Evolutionary conservation across 371 early-diverging fungal species (phyloP).

Genomic region (Mortierella sp.): DNA sequence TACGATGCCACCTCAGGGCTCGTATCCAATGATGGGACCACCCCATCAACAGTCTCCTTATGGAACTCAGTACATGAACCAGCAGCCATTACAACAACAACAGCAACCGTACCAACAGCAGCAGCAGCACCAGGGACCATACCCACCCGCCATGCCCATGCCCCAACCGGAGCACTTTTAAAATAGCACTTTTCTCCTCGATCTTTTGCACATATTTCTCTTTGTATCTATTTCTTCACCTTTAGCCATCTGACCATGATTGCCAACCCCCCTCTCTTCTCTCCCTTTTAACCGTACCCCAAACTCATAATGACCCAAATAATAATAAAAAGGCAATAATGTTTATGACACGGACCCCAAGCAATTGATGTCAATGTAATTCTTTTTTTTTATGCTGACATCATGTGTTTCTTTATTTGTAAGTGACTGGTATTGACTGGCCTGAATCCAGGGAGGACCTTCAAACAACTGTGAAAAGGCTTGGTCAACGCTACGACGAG

Average conservation of each 20-base stretch:
- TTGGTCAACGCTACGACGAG: too few relatives aligned
- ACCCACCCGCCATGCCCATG: conserved; percentile 41
- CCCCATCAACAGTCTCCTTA: conserved; percentile 35
- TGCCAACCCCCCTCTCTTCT: neutral
- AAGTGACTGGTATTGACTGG: too few relatives aligned
- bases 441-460: too few relatives aligned
- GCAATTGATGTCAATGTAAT: too few relatives aligned
- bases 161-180: conserved; percentile 53
- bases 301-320: too few relatives aligned
- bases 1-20: conserved; percentile 11
- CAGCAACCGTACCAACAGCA: neutral
- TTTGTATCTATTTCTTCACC: neutral
- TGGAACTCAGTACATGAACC: conserved; percentile 21
- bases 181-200: neutral
- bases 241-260: too few relatives aligned
- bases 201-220: neutral
- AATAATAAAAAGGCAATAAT: too few relatives aligned
- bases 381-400: too few relatives aligned
- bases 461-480: too few relatives aligned
- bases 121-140: neutral
- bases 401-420: too few relatives aligned
- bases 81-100: conserved; percentile 8
- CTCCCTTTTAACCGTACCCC: too few relatives aligned
- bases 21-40: conserved; percentile 32
- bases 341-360: too few relatives aligned